These are phyloP conservation scores for Paraconiothyrium sp. DNA, from an alignment of 2,329 filamentous ascomycete species.

Conservation along the genomic window DNA sequence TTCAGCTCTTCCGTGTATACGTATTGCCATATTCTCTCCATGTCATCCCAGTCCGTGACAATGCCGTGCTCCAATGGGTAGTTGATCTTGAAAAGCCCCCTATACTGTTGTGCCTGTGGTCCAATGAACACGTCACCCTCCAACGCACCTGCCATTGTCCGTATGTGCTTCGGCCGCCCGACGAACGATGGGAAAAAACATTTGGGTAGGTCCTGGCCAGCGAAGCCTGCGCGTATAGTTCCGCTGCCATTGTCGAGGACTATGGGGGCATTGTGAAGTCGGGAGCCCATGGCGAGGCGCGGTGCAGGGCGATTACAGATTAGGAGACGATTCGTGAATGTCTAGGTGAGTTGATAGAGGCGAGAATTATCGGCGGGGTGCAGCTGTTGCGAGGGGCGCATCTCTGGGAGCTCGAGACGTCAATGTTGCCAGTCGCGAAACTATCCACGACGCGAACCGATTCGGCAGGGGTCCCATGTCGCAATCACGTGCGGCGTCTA, in stretches of 20 bases:
- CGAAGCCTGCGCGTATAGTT: constrained; percentile 96
- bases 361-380: constrained; percentile 14
- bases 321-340: neutral
- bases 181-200: constrained; percentile 98
- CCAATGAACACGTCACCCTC: constrained; percentile 99
- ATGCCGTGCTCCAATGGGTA: constrained; percentile 98
- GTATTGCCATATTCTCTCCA: constrained; percentile 99
- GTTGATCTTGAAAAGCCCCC: constrained; percentile 91
- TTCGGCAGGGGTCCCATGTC: constrained; percentile 35
- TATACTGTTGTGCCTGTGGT: constrained; percentile 86
- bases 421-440: constrained; percentile 39
- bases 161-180: constrained; percentile 91
- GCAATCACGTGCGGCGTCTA: constrained; percentile 38
- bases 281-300: constrained; percentile 65
- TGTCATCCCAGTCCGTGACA: constrained; percentile 99
- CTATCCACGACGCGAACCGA: constrained; percentile 39
- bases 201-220: constrained; percentile 93
- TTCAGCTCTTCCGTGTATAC: constrained; percentile 96
- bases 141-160: constrained; percentile 93
- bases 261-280: constrained; percentile 95
- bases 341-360: neutral
- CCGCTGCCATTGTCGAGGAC: constrained; percentile 99
- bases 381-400: constrained; percentile 32
- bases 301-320: constrained; percentile 4
- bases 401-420: constrained; percentile 32